Evolutionary conservation across 2,329 filamentous ascomycete species (phyloP), one percentile per base, ranked within the genome.

Genomic region (Scleromitrula shiraiana): DNA sequence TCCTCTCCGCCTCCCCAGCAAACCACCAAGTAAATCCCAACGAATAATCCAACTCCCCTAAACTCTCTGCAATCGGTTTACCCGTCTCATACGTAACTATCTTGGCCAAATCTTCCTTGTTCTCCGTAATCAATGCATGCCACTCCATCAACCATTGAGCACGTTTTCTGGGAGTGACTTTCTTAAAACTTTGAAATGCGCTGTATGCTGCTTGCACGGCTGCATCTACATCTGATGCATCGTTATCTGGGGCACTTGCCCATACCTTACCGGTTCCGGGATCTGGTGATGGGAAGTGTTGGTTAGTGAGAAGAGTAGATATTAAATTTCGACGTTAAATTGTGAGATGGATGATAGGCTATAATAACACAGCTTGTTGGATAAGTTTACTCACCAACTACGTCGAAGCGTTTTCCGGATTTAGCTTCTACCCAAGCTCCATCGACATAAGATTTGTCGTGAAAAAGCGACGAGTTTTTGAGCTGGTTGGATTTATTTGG

Each of bases 101-200:
- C 19, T 74, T 73, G 2, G 80, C 78, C 27, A 85, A 65, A 55
- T 85, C 81, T 41, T 81, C 76, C 51, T 68, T 71, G 55, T 82
- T 76, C 44, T 76, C 77, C 7, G 75, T 72, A 54, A 84, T 83
- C 47, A 85, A 68, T 3, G 71, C 63, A 63, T 85, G 77, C 80
- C 81, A 85, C 62, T 78, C 78, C 46, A 81, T 64, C 8, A 86
- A 67, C 64, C 77, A 74, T 56, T 82, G 74, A 2, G 81, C 80
- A 45, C 81, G 73, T 44, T 71, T 70, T 14, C 78, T 71, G 0
- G 82, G 80, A 54, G 75, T 83, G 46, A 74, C 65, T 53, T 78
- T 80, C 50, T 70, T 72, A 65, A 77, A 86, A 17, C 65, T 65
- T 53, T 78, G 66, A 57, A 85, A 85, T 4, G 78, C 77, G n/a